Evolutionary conservation across 129 eudicot species (phyloP), one percentile per base, ranked within the genome.

Genomic region (Flaveria robusta): DNA sequence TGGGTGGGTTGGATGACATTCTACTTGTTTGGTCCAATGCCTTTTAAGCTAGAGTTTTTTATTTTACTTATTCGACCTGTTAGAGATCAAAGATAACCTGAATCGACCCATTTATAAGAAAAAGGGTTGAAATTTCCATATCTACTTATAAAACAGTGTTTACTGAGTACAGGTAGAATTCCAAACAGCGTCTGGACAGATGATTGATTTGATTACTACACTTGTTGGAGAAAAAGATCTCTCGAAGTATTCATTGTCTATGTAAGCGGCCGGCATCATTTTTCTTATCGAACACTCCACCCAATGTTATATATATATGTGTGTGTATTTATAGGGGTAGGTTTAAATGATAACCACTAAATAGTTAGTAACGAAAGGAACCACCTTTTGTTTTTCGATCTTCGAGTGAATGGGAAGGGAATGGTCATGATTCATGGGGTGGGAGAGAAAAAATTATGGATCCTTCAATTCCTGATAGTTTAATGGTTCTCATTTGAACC

Each of bases 171-270:
- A 92, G 97, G 97, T 89, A 23, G 98, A 92, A 74, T 89, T 82
- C 66, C 98, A 89, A 83, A 92, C 98, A 65, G 90, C 93, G 3
- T 78, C 77, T 54, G 98, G 98, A 77, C 98, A 92, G 80, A 92
- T 92, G 98, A 89, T 89, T 43, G 98, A 92, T 88, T 80, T 90
- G 79, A 89, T 92, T 81, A 92, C 98, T 79, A 89, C 96, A 70
- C 87, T 83, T 68, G 91, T 85, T 23, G 97, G 96, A 60, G 93
- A 89, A 86, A 92, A 89, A 71, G 98, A 92, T 79, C 83, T 92
- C 66, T 87, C 96, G 2, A 92, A 92, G 76, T 92, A 92, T 79
- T 87, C 96, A 20, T 79, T 90, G 74, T 77, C 88, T 60, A 74
- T 84, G 97, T 87, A 70, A 84, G 97, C 60, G 76, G 16, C 19